Evolutionary conservation across 1,139 yeast species (phyloP).

Genomic region (Pichia kudriavzevii): DNA sequence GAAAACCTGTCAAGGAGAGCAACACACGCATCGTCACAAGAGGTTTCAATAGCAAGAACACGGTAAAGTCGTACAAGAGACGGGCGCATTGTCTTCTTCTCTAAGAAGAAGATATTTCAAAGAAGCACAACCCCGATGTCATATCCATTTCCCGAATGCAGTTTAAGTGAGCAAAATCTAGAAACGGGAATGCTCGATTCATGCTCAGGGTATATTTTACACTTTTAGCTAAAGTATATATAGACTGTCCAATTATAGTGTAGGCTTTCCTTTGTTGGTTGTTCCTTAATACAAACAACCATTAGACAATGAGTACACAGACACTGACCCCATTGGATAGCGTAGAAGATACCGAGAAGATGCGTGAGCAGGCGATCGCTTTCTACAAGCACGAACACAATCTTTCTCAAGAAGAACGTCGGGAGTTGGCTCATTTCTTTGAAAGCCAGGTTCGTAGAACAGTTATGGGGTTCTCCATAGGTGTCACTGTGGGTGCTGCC

Average conservation of each 20-base stretch:
- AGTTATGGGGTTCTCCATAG: constrained; percentile 19
- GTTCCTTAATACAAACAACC: no score
- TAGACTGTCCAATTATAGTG: no score
- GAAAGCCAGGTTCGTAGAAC: constrained; percentile 16
- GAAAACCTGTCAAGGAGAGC: constrained; percentile 54
- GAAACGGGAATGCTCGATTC: no score
- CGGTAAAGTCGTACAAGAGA: no score
- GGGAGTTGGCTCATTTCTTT: constrained; percentile 19
- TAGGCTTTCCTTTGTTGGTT: no score
- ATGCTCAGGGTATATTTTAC: no score
- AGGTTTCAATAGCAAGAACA: constrained; percentile 82
- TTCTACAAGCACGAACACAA: constrained; percentile 24
- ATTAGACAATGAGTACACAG: constrained; percentile 1
- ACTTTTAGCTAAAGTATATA: no score
- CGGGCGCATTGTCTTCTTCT: no score
- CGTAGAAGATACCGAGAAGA: constrained; percentile 12
- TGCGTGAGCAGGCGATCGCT: constrained; percentile 19
- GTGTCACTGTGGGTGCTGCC: constrained; percentile 22
- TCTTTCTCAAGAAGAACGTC: constrained; percentile 18
- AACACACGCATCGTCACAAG: constrained; percentile 94
- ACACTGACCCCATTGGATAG: constrained; percentile 7
- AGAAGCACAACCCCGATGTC: no score
- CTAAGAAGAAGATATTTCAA: no score
- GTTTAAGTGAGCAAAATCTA: no score
- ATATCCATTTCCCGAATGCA: no score